Conservation (phyloP, 2,329 filamentous ascomycete species). For the Clonostachys byssicola region DNA sequence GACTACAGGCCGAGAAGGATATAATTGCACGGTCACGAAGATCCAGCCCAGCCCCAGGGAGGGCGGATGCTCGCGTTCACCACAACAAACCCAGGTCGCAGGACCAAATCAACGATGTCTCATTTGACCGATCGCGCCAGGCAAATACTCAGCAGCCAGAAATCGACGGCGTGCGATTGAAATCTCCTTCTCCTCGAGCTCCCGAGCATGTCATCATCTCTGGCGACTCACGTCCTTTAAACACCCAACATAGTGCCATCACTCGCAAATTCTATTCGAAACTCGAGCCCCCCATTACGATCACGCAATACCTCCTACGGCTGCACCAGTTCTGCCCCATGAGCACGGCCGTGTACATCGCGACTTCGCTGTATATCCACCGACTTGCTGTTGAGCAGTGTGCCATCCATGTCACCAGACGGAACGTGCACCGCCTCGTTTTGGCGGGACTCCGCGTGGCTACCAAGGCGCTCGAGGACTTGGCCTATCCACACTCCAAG, state of each 20-base stretch:
- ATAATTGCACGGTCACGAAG: slow-evolving; percentile 46
- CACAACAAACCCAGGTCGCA: no score
- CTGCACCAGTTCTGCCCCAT: slow-evolving; percentile 91
- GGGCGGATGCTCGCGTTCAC: background rate
- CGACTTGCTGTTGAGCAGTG: slow-evolving; percentile 73
- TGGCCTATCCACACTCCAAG: slow-evolving; percentile 79
- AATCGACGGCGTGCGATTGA: slow-evolving; percentile 54
- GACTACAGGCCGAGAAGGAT: slow-evolving; percentile 58
- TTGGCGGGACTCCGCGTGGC: slow-evolving; percentile 82
- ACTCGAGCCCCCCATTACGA: slow-evolving; percentile 73
- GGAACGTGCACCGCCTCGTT: slow-evolving; percentile 83
- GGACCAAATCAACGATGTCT: no score
- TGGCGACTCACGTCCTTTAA: slow-evolving; percentile 60
- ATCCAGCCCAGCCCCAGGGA: background rate
- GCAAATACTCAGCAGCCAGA: slow-evolving; percentile 13
- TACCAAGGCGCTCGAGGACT: slow-evolving; percentile 92
- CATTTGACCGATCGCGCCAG: background rate
- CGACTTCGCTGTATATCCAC: slow-evolving; percentile 83
- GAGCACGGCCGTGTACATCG: slow-evolving; percentile 89
- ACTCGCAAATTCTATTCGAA: slow-evolving; percentile 93
- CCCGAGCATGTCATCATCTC: slow-evolving; percentile 48
- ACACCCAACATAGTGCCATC: slow-evolving; percentile 78
- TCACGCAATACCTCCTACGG: slow-evolving; percentile 80
- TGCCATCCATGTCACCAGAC: slow-evolving; percentile 73
- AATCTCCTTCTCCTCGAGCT: slow-evolving; percentile 17